Base-by-base conservation (phyloP, 257 asterid genomes). In the Datura wrightii region DNA sequence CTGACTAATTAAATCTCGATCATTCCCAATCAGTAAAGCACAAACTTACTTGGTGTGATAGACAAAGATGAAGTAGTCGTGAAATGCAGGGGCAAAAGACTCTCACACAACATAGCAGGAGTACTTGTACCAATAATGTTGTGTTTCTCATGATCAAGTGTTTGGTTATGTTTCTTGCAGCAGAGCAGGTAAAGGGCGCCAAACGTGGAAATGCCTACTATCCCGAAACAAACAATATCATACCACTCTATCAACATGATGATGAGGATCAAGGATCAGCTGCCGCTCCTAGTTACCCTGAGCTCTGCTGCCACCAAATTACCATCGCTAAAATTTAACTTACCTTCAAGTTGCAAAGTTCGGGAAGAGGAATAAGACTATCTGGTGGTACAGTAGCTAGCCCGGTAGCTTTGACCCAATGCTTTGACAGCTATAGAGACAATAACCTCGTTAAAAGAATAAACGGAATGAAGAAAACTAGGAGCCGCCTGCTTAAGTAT, bases 11-110 rank as follows among this genome's bases (percentile, higher is more conserved):
- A 59, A 59, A 59, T 59, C 14, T 59, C 37, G 2, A 54, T 54
- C 54, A n/a, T 10, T n/a, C 11, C 1, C 14, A 24, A 24, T 24
- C 11, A 62, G 37, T 19, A 62, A 62, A 62, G 24, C 37, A 62
- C 34, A 36, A 55, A 76, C 86, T 59, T 78, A 84, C 86, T 84
- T 79, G 3, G 86, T 78, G 48, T 84, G 79, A 36, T 79, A 84
- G 36, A 79, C 10, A 55, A 65, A 79, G 56, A 84, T 63, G 76
- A 80, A 50, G 31, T 41, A 65, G 81, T 39, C 70, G 19, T 67
- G 63, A 7, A 46, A 41, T 31, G 70, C 70, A 4, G 67, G 13
- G 13, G 37, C 37, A 60, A 60, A 8, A 60, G 80, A 10, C 55
- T 50, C 50, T 66, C 56, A 54, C 69, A 52, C 3, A 2, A 19